A percentile compares a stretch with the other conserved stretches of the same genome.
These are phyloP conservation scores for Plantago major DNA, from an alignment of 257 asterid genomes.

Conservation along the genomic window DNA sequence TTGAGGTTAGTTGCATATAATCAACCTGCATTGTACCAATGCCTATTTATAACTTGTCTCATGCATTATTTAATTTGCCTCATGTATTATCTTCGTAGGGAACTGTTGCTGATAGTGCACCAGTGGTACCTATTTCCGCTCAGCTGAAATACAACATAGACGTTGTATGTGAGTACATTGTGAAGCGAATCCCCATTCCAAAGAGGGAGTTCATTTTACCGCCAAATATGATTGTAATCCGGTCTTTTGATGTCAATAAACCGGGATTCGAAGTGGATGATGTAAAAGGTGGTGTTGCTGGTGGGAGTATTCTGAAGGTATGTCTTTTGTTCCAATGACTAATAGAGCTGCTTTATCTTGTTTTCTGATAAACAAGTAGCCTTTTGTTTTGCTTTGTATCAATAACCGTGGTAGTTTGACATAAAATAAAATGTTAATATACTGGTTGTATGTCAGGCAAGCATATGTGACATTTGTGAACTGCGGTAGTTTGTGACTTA, in stretches of 20 bases:
- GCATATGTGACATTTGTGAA: no score
- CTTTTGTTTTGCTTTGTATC: background rate
- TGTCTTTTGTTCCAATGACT: background rate
- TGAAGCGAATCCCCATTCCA: slow-evolving; percentile 85
- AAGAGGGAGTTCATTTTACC: slow-evolving; percentile 80
- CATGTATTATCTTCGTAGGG: slow-evolving; percentile 47
- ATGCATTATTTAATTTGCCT: slow-evolving; percentile 4
- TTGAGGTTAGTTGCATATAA: slow-evolving; percentile 47
- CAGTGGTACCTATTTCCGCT: slow-evolving; percentile 92
- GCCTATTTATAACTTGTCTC: background rate
- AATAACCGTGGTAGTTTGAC: no score
- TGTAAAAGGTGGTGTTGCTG: slow-evolving; percentile 95
- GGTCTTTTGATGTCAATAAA: slow-evolving; percentile 95
- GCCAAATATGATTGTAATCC: slow-evolving; percentile 93
- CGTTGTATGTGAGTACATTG: slow-evolving; percentile 82
- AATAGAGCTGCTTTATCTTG: no score
- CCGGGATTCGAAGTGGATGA: slow-evolving; percentile 99
- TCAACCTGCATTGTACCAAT: background rate
- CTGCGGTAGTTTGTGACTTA: no score
- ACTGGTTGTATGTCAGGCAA: no score
- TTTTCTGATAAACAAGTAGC: background rate
- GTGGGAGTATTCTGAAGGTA: slow-evolving; percentile 97
- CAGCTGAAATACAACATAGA: slow-evolving; percentile 93
- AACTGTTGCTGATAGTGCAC: slow-evolving; percentile 91
- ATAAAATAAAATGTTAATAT: no score